Evolutionary conservation across 2,329 filamentous ascomycete species (phyloP), one percentile per base, ranked within the genome.

Genomic region (Neonectria faginata): DNA sequence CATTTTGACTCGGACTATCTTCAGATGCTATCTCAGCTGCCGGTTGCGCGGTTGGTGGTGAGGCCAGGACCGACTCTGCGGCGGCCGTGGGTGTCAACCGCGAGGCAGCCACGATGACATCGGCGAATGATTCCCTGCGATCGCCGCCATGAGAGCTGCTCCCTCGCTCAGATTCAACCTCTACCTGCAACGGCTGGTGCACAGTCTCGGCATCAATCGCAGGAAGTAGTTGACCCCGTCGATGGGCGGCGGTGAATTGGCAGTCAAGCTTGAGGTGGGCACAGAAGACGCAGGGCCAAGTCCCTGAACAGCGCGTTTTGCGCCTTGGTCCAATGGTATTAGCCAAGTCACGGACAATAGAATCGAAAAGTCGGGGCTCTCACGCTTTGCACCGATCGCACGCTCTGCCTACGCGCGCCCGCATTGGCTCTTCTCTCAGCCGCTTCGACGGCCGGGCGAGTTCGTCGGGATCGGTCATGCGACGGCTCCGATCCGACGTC

Each of bases 381-480:
- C 18, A 74, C 71, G 65, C 57, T 63, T 73, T 74, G 60, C 72
- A 74, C 5, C 71, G 69, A 54, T 74, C 72, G 33, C 71, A 74
- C 11, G 71, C 72, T 44, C 69, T 61, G 44, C 67, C 69, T 22
- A 64, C 68, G 67, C 60, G 52, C 10, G 50, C 36, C 42, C 60
- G 57, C 5, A 58, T 55, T 11, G 44, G 50, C 14, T 20, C 48
- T 14, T 51, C 48, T 18, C 48, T 33, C 3, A 50, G 55, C 12
- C 55, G 60, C 18, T 63, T 63, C 31, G 50, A 42, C 5, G 33
- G 42, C 41, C 48, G 48, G n/a, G 29, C 29, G 10, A 10, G 16
- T 12, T 33, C 51, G 50, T 12, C 14, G 27, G 50, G 9, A 29
- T 52, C 33, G 51, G 51, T 7, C 14, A 20, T 11, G 33, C 33